Evolutionary conservation across 2,329 filamentous ascomycete species (phyloP), one percentile per base, ranked within the genome.

Genomic region (Exophiala aquamarina): DNA sequence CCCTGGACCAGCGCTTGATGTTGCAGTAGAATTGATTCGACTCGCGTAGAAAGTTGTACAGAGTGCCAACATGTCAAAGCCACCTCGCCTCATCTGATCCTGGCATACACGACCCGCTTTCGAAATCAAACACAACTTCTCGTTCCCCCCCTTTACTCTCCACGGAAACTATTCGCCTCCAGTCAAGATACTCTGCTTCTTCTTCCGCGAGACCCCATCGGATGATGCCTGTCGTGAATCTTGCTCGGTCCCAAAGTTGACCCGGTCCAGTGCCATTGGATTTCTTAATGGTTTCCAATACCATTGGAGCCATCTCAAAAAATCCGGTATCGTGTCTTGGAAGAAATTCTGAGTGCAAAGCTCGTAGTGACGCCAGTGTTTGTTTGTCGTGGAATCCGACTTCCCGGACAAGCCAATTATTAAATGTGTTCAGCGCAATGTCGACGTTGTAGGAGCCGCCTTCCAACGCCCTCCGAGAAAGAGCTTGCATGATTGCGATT

Each of bases 241-340:
- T 37, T 8, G 35, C 35, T 37, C 14, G 35, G 18, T 37, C 35
- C 35, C 35, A 37, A 18, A 37, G 35, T 20, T 37, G 15, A 37
- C 17, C 35, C 8, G 35, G 35, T 37, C 35, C 35, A 18, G 35
- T 13, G 14, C 35, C 35, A 20, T 37, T 37, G 35, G 35, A 37
- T 7, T 21, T 37, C 17, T n/a, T 18, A 17, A 17, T 37, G 18
- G 15, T 37, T 37, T 17, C 14, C 35, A 37, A 37, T 19, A 37
- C 17, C 35, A 37, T 37, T 37, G 35, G 35, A n/a, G 18, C 18
- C 35, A 37, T 37, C 35, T 37, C 35, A 37, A 37, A 37, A 17
- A 37, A 37, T n/a, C 35, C 35, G 35, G 35, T 37, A 37, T 37
- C 35, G 35, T 37, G 35, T 37, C 18, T 37, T 19, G 35, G 35